Evolutionary conservation across 306 rosid species (phyloP).

Genomic region (Biancaea sappan): DNA sequence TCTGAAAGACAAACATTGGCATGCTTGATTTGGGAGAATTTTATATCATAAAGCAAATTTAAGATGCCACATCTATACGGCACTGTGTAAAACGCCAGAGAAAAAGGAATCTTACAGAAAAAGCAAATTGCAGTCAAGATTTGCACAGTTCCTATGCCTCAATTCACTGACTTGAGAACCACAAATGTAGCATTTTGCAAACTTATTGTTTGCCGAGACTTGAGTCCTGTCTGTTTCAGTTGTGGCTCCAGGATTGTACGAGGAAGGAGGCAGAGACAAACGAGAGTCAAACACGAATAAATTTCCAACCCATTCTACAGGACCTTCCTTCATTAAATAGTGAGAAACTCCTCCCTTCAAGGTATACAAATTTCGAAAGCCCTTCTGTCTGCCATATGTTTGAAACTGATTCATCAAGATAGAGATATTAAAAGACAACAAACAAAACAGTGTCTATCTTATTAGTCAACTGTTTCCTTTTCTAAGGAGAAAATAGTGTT

Average conservation of each 20-base stretch:
- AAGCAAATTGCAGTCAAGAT: slow-evolving; percentile 90
- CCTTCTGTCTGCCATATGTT: slow-evolving; percentile 64
- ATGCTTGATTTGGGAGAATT: slow-evolving; percentile 12
- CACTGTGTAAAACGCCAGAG: slow-evolving; percentile 15
- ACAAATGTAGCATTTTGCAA: slow-evolving; percentile 78
- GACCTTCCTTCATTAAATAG: slow-evolving; percentile 79
- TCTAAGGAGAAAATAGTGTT: not conserved
- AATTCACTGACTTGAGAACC: slow-evolving; percentile 62
- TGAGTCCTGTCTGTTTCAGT: slow-evolving; percentile 39
- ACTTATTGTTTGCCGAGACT: slow-evolving; percentile 48
- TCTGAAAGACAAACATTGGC: slow-evolving; percentile 48
- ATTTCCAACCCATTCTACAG: slow-evolving; percentile 82
- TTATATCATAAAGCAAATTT: not conserved
- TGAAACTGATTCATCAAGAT: slow-evolving; percentile 29
- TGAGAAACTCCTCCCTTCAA: slow-evolving; percentile 87
- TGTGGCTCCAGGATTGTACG: slow-evolving; percentile 49
- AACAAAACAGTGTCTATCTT: no score
- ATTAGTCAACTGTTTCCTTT: slow-evolving; percentile 10
- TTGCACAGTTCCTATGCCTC: slow-evolving; percentile 91
- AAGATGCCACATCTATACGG: slow-evolving; percentile 11
- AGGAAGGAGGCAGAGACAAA: slow-evolving; percentile 79
- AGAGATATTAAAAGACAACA: not conserved
- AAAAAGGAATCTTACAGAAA: slow-evolving; percentile 64
- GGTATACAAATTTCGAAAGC: slow-evolving; percentile 76
- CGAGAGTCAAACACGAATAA: slow-evolving; percentile 94